Conservation (phyloP, 2,329 filamentous ascomycete genomes). For the Periglandula ipomoeae region DNA sequence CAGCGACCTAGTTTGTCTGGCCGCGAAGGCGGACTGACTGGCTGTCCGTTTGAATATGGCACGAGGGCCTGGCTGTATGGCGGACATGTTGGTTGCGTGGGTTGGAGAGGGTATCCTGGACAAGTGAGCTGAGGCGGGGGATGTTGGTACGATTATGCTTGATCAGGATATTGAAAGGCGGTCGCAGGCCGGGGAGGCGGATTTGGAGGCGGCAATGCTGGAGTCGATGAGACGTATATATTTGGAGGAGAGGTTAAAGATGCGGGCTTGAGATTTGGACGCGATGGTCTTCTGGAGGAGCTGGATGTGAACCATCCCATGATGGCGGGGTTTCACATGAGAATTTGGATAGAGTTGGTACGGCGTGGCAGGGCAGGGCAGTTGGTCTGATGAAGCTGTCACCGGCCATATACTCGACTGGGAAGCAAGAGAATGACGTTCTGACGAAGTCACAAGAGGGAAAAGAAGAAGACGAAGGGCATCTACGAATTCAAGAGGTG, state of each 20-base stretch:
- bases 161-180: not conserved
- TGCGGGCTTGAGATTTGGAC: not conserved
- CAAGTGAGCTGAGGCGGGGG: not conserved
- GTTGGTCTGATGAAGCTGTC: no score
- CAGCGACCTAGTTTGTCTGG: not conserved
- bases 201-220: constrained; percentile 1
- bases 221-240: constrained; percentile 10
- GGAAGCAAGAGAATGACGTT: no score
- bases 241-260: constrained; percentile 13
- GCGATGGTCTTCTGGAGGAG: not conserved
- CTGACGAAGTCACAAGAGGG: no score
- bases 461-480: no score
- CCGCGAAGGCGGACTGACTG: not conserved
- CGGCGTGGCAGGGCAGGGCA: no score
- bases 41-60: not conserved
- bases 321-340: constrained; percentile 3
- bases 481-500: no score
- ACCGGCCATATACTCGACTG: no score
- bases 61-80: not conserved
- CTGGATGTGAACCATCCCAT: constrained; percentile 21
- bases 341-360: no score
- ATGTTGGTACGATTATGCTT: not conserved
- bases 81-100: not conserved
- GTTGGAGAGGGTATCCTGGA: not conserved
- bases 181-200: not conserved